Percentiles rank a stretch among this genome's conserved stretches.
Conservation (phyloP, 192 early-diverging fungal genomes). For the Coemansia reversa region DNA sequence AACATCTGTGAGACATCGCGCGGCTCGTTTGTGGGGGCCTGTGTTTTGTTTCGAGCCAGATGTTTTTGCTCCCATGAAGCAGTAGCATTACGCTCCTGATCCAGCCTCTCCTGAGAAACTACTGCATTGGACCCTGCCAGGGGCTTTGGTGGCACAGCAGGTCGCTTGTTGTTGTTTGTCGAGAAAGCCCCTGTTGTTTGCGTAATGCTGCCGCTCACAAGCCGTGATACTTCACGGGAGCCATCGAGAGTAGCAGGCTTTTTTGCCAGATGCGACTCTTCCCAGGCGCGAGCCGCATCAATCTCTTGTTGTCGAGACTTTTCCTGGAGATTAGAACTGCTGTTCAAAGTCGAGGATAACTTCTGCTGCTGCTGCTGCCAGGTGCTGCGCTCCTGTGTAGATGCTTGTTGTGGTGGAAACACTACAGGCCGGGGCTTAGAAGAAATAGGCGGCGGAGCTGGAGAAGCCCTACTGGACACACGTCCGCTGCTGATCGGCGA, state of each 20-base stretch:
- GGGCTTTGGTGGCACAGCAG: conserved; percentile 4
- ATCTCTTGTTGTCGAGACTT: conserved; percentile 22
- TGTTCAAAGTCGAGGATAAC: not conserved
- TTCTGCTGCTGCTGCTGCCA: conserved; percentile 4
- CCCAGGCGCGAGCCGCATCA: conserved; percentile 25
- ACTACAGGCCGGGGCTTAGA: not conserved
- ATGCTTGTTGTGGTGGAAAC: conserved; percentile 11
- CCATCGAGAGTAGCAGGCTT: not conserved
- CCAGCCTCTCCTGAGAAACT: not conserved
- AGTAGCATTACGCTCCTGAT: conserved; percentile 21
- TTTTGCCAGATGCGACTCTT: conserved; percentile 28
- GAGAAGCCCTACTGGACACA: conserved; percentile 1
- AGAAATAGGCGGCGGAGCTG: conserved; percentile 4
- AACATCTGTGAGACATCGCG: conserved; percentile 9
- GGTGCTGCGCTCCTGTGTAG: conserved; percentile 8
- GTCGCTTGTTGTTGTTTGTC: not conserved
- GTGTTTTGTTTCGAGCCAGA: conserved; percentile 2
- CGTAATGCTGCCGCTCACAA: not conserved
- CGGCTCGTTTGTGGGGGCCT: not conserved
- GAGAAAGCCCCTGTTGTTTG: not conserved
- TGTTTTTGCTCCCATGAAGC: conserved; percentile 22
- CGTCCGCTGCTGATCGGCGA: not conserved
- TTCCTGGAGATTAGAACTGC: conserved; percentile 8
- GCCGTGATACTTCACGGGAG: conserved; percentile 4
- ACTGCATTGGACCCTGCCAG: conserved; percentile 2